Percentiles rank a stretch among this genome's conserved stretches.
Conservation (phyloP, 2,329 filamentous ascomycete genomes). For the Paecilomyces variotii region DNA sequence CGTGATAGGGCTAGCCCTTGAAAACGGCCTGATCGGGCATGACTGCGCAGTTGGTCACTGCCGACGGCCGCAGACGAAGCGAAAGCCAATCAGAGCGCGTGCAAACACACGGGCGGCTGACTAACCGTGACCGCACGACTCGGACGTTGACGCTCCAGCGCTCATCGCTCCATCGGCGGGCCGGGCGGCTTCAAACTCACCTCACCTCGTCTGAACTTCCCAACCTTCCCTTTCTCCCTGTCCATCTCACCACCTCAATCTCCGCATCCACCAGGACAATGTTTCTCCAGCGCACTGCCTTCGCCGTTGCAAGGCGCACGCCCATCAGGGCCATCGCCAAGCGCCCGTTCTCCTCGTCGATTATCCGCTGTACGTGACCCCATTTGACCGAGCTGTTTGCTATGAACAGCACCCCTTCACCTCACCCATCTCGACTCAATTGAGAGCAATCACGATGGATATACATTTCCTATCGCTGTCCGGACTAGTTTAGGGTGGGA, state of each 20-base stretch:
- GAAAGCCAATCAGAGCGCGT: slow-evolving; percentile 14
- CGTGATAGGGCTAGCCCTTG: slow-evolving; percentile 12
- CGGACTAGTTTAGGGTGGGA: neutral
- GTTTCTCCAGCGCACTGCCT: slow-evolving; percentile 41
- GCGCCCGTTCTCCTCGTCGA: slow-evolving; percentile 39
- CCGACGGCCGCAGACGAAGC: slow-evolving; percentile 9
- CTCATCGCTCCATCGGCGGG: slow-evolving; percentile 14
- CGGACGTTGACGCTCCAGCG: slow-evolving; percentile 4
- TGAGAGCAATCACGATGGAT: slow-evolving; percentile 5
- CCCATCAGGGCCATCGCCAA: slow-evolving; percentile 34
- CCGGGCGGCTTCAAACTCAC: slow-evolving; percentile 34
- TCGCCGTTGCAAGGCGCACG: slow-evolving; percentile 38
- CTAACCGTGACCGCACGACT: slow-evolving; percentile 11
- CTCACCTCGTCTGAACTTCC: slow-evolving; percentile 12
- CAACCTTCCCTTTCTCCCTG: slow-evolving; percentile 22
- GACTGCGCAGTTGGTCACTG: slow-evolving; percentile 8
- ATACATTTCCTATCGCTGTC: neutral
- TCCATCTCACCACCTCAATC: slow-evolving; percentile 15
- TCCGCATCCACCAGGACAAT: slow-evolving; percentile 29
- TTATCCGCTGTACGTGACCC: slow-evolving; percentile 39
- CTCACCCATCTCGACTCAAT: slow-evolving; percentile 13
- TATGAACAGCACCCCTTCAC: slow-evolving; percentile 8
- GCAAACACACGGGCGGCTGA: slow-evolving; percentile 9
- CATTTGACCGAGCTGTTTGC: slow-evolving; percentile 13
- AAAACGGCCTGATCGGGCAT: slow-evolving; percentile 7